phyloP scores from a whole-genome alignment of 257 asterid genomes.

The Lycium ferocissimum region DNA sequence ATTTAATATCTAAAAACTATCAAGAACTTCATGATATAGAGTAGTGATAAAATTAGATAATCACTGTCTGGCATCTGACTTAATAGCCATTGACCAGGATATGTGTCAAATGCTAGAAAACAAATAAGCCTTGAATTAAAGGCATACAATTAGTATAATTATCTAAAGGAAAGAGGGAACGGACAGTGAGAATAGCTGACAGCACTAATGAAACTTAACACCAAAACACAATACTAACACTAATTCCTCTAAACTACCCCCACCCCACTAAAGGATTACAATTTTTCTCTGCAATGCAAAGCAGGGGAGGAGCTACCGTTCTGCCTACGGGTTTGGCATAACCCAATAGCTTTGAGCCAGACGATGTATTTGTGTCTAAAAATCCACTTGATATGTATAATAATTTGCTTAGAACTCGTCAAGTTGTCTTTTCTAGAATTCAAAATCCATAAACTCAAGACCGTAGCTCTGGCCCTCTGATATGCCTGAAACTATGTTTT shows the following conservation, averaged over 20 bases:
- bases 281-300: neutral
- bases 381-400: neutral
- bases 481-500: neutral
- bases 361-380: neutral
- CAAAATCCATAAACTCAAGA: constrained; percentile 3
- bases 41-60: neutral
- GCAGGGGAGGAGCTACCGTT: neutral
- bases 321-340: neutral
- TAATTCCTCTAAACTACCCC: neutral
- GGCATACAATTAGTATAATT: neutral
- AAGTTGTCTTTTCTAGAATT: neutral
- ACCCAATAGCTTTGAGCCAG: neutral
- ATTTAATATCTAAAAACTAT: neutral
- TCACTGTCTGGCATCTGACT: neutral
- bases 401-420: neutral
- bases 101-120: neutral
- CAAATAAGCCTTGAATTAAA: neutral
- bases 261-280: neutral
- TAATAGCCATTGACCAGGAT: neutral
- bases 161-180: neutral
- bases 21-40: neutral
- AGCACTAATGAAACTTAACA: neutral
- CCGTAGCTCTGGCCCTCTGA: neutral
- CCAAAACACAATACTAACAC: neutral
- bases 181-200: neutral